These are phyloP conservation scores for Metschnikowia borealis DNA, from an alignment of 805 yeast genomes.

Conservation along the genomic window DNA sequence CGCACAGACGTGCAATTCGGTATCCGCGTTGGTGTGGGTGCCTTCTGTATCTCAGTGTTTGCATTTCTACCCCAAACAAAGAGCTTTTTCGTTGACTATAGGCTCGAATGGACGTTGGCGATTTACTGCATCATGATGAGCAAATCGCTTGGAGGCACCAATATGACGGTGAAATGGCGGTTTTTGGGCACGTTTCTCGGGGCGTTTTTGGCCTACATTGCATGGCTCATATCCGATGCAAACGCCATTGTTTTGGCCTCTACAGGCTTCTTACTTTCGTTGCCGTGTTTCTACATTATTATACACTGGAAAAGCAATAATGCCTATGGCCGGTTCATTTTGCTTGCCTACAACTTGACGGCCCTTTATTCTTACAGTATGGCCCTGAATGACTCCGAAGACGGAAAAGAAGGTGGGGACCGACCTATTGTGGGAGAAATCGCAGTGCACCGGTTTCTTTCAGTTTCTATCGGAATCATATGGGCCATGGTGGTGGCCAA, in stretches of 20 bases:
- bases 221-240: conserved; percentile 59
- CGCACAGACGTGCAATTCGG: conserved; percentile 75
- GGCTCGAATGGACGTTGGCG: conserved; percentile 84
- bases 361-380: conserved; percentile 71
- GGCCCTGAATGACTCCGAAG: conserved; percentile 53
- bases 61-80: conserved; percentile 62
- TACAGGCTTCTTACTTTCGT: conserved; percentile 44
- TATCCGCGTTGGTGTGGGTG: conserved; percentile 73
- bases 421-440: conserved; percentile 66
- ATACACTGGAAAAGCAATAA: conserved; percentile 60
- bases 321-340: conserved; percentile 65
- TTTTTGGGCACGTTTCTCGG: conserved; percentile 75
- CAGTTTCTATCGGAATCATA: conserved; percentile 67
- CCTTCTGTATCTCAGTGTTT: conserved; percentile 58
- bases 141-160: conserved; percentile 79
- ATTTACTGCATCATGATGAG: conserved; percentile 81
- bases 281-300: conserved; percentile 55
- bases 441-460: conserved; percentile 71
- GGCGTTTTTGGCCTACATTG: conserved; percentile 53
- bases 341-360: conserved; percentile 74
- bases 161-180: conserved; percentile 72
- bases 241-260: conserved; percentile 49
- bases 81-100: conserved; percentile 54
- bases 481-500: conserved; percentile 75
- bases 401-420: conserved; percentile 65